Percentiles rank a stretch among this genome's conserved stretches.
Conservation (phyloP, 176 grass and related monocot species). For the Bonia amplexicaulis region DNA sequence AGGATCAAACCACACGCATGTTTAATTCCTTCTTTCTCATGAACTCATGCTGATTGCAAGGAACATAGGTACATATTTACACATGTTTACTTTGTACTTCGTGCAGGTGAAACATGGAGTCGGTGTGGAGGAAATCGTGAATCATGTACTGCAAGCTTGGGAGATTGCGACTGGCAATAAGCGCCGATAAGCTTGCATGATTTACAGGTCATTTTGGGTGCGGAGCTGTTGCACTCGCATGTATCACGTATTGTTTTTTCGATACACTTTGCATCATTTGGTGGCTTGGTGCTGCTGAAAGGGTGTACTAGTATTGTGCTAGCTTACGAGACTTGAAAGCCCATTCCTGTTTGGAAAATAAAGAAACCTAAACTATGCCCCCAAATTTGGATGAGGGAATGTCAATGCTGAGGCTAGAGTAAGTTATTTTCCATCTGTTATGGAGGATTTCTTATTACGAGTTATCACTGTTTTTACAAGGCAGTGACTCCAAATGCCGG, state of each 20-base stretch:
- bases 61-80: neutral
- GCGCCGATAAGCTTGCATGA: slow-evolving; percentile 27
- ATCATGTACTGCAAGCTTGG: slow-evolving; percentile 72
- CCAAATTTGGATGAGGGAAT: neutral
- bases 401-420: neutral
- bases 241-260: neutral
- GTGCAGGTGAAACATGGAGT: slow-evolving; percentile 85
- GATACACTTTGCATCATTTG: neutral
- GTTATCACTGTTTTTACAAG: neutral
- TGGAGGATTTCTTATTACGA: neutral
- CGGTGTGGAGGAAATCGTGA: slow-evolving; percentile 71
- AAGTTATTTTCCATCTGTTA: neutral
- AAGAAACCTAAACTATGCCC: neutral
- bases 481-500: neutral
- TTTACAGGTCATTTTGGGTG: neutral
- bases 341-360: neutral
- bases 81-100: neutral
- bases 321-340: neutral
- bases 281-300: neutral
- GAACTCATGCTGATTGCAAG: neutral
- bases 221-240: neutral
- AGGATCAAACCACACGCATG: neutral
- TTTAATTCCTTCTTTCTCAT: neutral
- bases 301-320: neutral
- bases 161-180: slow-evolving; percentile 63